phyloP scores from a whole-genome alignment of 495 filamentous ascomycete species.

The Cercophora newfieldiana region DNA sequence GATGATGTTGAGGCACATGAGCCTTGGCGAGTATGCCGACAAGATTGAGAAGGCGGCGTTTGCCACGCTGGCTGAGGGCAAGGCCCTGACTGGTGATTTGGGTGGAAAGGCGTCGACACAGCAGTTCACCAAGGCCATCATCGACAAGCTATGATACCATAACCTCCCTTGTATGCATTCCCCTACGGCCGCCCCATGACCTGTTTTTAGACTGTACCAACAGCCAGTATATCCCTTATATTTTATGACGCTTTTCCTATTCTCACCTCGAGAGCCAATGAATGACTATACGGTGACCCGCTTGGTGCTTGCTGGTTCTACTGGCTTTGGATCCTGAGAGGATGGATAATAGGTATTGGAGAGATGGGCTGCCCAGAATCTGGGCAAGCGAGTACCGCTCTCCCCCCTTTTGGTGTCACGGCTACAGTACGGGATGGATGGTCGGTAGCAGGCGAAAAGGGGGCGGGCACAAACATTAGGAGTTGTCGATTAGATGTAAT shows the following conservation, averaged over 20 bases:
- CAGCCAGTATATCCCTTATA: conserved; percentile 17
- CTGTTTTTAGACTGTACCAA: conserved; percentile 19
- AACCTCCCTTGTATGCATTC: conserved; percentile 20
- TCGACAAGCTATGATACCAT: conserved; percentile 66
- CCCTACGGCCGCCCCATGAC: conserved; percentile 6
- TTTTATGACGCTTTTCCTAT: conserved; percentile 15
- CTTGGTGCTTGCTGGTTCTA: not conserved
- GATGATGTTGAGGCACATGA: conserved; percentile 99
- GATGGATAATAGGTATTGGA: not conserved
- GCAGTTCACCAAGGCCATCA: conserved; percentile 90
- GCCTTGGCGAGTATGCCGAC: conserved; percentile 76
- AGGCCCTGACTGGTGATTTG: conserved; percentile 91
- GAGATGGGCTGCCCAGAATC: not conserved
- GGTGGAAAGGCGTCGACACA: conserved; percentile 91
- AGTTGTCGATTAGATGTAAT: not conserved
- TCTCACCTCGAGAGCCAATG: conserved; percentile 1
- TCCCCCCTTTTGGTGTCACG: not conserved
- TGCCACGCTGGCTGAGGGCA: conserved; percentile 90
- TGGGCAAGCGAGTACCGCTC: not conserved
- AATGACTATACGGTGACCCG: not conserved
- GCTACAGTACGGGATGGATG: not conserved
- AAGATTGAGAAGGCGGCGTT: conserved; percentile 94
- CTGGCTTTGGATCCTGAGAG: not conserved
- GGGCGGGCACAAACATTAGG: not conserved
- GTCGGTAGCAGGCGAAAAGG: not conserved